Percentiles rank a stretch among this genome's conserved stretches.
Evolutionary conservation across 164 flowering plant species (phyloP).

Genomic region (Vitis riparia): DNA sequence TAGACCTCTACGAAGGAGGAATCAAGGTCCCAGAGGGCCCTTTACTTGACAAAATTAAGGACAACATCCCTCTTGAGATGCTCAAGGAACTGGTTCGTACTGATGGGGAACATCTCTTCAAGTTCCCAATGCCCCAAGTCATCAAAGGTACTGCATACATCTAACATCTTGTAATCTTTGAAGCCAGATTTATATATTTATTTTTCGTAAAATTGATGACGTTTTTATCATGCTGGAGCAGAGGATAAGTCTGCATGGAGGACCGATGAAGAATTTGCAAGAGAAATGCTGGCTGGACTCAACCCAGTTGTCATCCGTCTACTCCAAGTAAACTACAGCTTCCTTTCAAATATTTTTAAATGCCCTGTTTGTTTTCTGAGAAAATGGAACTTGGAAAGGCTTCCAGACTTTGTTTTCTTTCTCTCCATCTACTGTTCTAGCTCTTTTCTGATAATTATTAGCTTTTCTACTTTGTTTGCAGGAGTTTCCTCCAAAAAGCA

Average conservation of each 20-base stretch:
- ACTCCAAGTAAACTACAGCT: constrained; percentile 34
- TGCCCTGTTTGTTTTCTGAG: neutral
- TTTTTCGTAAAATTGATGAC: too few relatives aligned
- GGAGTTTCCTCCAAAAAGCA: too few relatives aligned
- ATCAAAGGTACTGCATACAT: constrained; percentile 51
- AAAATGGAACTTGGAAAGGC: neutral
- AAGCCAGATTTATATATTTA: too few relatives aligned
- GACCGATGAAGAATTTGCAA: constrained; percentile 57
- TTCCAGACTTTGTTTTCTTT: neutral
- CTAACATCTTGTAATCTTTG: too few relatives aligned
- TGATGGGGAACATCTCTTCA: constrained; percentile 42
- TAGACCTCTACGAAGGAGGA: constrained; percentile 45
- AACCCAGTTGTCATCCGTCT: constrained; percentile 45
- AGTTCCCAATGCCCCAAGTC: constrained; percentile 73
- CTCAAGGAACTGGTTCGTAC: constrained; percentile 44
- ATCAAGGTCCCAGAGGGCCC: constrained; percentile 27
- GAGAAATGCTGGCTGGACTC: constrained; percentile 71
- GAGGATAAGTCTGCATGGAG: constrained; percentile 54
- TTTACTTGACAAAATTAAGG: constrained; percentile 31
- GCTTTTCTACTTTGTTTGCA: too few relatives aligned
- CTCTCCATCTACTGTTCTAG: neutral
- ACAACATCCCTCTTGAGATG: constrained; percentile 44
- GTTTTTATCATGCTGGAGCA: constrained; percentile 13
- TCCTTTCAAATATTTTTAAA: neutral
- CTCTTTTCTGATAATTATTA: too few relatives aligned